phyloP scores from a whole-genome alignment of 305 asterid species.

The Solanum hybrid region DNA sequence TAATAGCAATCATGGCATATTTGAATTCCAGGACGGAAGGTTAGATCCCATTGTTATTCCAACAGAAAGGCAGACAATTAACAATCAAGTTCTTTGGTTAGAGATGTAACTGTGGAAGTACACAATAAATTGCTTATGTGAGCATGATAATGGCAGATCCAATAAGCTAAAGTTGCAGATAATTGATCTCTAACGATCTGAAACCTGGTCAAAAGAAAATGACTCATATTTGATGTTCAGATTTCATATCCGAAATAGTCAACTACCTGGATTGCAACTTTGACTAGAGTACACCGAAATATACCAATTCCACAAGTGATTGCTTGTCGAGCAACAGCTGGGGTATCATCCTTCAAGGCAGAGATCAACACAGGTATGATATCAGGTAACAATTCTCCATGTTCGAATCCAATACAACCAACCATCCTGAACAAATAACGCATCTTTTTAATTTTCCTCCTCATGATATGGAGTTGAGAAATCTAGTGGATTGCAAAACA shows the following conservation, averaged over 20 bases:
- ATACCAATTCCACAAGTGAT: conserved; percentile 68
- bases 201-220: neutral
- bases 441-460: neutral
- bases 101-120: neutral
- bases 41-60: neutral
- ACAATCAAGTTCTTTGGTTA: neutral
- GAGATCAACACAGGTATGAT: conserved; percentile 63
- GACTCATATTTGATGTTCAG: neutral
- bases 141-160: neutral
- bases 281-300: conserved; percentile 55
- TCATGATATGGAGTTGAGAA: neutral
- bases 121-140: neutral
- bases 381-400: conserved; percentile 65
- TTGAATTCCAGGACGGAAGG: neutral
- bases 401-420: conserved; percentile 71
- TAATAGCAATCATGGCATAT: neutral
- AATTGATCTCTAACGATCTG: neutral
- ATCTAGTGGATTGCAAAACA: neutral
- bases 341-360: conserved; percentile 63
- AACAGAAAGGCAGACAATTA: neutral
- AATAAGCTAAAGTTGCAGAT: neutral
- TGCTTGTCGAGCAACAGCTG: conserved; percentile 94
- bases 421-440: conserved; percentile 45
- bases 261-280: conserved; percentile 69
- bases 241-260: neutral